Evolutionary conservation across 495 filamentous ascomycete genomes (phyloP), one percentile per base, ranked within the genome.

Genomic region (Annulohypoxylon bovei): DNA sequence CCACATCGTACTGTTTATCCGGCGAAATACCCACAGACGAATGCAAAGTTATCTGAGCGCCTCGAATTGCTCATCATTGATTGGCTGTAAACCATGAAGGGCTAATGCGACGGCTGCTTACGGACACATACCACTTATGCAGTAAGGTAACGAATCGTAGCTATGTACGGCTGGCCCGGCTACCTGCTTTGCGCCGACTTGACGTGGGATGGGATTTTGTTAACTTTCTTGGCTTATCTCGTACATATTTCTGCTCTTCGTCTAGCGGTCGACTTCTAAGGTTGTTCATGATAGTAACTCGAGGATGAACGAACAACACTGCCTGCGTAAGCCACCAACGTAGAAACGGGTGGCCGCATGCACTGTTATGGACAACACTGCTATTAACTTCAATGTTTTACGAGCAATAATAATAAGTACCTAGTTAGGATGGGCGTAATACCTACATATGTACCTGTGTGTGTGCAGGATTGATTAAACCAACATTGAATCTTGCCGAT

Each of bases 1-100:
- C 67, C 58, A 63, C 32, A 2, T 22, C 18, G 2, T 37, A 35
- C 56, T 62, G 56, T 73, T 73, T 73, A 73, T 59, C 70, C 70
- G 70, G 66, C 56, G 27, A 53, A 69, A 68, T 73, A 73, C 62
- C 71, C 71, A 73, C 67, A 62, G 62, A 53, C 71, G 65, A 49
- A 70, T 73, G 71, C 67, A 70, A 20, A 63, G 57, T 69, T 70
- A 73, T 73, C 71, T 66, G 62, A 66, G 66, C 57, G 27, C 52
- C 39, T 65, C 66, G 62, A 58, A 65, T 65, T 72, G 20, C 11
- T 30, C 23, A 11, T 16, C 33, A 53, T 61, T 56, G 57, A 60
- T 72, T 72, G 69, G 69, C 20, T 64, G 27, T 27, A 22, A 58
- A 64, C 64, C 49, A 50, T 55, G 49, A 57, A 62, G 49, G 47